Evolutionary conservation across 2,329 filamentous ascomycete genomes (phyloP), one percentile per base, ranked within the genome.

Genomic region (Colletotrichum orbiculare): DNA sequence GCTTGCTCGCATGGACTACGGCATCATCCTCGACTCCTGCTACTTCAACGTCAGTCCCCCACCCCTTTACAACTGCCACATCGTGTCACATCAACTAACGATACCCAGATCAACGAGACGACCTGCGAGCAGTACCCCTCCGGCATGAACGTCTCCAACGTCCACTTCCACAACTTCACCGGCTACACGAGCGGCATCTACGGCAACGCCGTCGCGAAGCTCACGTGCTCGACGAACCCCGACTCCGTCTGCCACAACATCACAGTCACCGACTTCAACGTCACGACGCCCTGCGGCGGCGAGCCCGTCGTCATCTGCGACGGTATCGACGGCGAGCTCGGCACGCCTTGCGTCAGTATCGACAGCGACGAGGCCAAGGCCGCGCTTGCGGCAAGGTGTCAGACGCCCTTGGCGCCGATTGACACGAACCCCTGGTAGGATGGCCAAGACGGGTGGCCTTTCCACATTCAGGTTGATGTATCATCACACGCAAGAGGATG

Each of bases 21-120:
- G 85, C 0, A 79, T 87, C 25, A 85, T 87, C 41, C 76, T 89
- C 8, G 87, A 89, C 70, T 86, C 86, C 35, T 89, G 87, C 75
- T 89, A 89, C 74, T 89, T 89, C 73, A 67, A 67, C 57, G 60
- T 64, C 7, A 54, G 60, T 25, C 49, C 34, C 1, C 34, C 10
- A 8, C 12, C 25, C 38, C 2, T 17, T 10, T 10, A 15, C 10
- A 15, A 5, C 3, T 15, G n/a, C 2, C 6, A n/a, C 15, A 38
- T 45, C 13, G 4, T 7, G 17, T 2, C 8, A 8, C 6, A 4
- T 33, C 39, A 9, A 52, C 55, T 35, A 6, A 58, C 6, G n/a
- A 3, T 2, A 1, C 9, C 6, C 38, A 60, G 60, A 60, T 64
- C 48, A 83, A 88, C 75, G 78, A 77, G 62, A 73, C 83, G 60